Conservation (phyloP, 768 basidiomycete genomes). For the Tricholoma flavovirens region DNA sequence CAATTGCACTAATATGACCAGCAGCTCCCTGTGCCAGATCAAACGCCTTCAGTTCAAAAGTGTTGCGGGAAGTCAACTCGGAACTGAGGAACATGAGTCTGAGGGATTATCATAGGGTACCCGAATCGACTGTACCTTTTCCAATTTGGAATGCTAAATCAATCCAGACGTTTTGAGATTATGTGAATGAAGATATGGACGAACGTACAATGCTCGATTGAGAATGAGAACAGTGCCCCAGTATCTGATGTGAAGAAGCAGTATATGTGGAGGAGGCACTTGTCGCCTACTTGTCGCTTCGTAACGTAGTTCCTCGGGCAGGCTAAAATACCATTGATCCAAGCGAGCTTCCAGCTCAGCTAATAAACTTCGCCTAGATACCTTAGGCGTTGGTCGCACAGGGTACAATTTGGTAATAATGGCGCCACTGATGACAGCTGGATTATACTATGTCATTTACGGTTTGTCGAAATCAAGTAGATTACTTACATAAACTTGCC, state of each 20-base stretch:
- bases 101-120: neutral
- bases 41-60: conserved; percentile 60
- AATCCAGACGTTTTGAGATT: neutral
- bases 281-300: conserved; percentile 49
- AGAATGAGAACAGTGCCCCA: conserved; percentile 71
- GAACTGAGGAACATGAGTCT: conserved; percentile 24
- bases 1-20: conserved; percentile 59
- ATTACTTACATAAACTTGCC: conserved; percentile 49
- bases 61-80: conserved; percentile 40
- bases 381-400: conserved; percentile 43
- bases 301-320: conserved; percentile 60
- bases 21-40: conserved; percentile 74
- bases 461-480: neutral
- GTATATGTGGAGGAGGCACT: conserved; percentile 56
- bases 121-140: conserved; percentile 42
- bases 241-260: conserved; percentile 69
- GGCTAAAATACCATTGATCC: conserved; percentile 68
- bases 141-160: conserved; percentile 64
- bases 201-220: conserved; percentile 72
- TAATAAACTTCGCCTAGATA: conserved; percentile 44
- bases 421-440: conserved; percentile 62
- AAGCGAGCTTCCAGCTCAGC: conserved; percentile 57
- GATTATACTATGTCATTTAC: neutral
- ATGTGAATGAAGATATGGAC: neutral
- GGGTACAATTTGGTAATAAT: conserved; percentile 69